phyloP scores from a whole-genome alignment of 257 asterid genomes.

The Jasminum sambac region DNA sequence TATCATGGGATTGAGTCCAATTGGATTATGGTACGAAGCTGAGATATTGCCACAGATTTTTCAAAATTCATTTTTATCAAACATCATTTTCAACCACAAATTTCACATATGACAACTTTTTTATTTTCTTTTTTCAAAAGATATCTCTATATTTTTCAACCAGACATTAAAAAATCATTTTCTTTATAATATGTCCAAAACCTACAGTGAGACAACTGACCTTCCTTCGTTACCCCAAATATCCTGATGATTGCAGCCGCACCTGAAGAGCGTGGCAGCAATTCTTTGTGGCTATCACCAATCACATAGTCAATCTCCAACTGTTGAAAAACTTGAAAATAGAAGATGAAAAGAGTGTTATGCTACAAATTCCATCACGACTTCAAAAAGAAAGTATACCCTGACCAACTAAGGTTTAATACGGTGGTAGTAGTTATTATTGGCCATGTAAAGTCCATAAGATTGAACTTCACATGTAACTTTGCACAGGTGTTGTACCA shows the following conservation, averaged over 20 bases:
- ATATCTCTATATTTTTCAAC: no score
- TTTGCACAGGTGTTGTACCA: conserved; percentile 10
- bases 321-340: conserved; percentile 74
- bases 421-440: neutral
- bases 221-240: conserved; percentile 92
- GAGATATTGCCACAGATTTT: neutral
- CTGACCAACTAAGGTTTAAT: neutral
- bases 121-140: no score
- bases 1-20: neutral
- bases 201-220: conserved; percentile 32
- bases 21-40: neutral
- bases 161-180: no score
- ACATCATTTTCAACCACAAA: no score
- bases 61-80: no score
- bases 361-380: conserved; percentile 14
- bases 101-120: no score
- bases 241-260: conserved; percentile 84
- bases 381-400: neutral
- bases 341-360: conserved; percentile 16
- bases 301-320: conserved; percentile 88
- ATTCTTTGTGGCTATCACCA: conserved; percentile 72
- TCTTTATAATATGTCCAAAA: no score
- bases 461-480: neutral
- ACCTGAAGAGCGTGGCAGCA: conserved; percentile 71
- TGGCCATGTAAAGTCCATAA: neutral